Evolutionary conservation across 768 basidiomycete species (phyloP), one percentile per base, ranked within the genome.

Genomic region (Suillus fuscotomentosus): DNA sequence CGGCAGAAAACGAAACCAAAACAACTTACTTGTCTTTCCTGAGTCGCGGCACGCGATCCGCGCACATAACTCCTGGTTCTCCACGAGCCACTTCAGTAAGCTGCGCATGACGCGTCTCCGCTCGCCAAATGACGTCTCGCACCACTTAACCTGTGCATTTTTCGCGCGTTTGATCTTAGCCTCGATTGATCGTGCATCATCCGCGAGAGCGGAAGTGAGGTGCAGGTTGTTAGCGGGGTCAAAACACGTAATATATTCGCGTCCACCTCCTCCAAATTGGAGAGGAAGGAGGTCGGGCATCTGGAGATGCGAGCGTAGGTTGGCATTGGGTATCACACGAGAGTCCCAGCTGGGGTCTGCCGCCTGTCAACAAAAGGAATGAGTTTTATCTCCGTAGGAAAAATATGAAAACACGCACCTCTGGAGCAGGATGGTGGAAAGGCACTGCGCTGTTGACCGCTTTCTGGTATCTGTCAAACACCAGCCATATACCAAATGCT

Each of bases 41-140:
- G 94, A 94, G 76, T 99, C 97, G 39, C 97, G 83, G 73, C 93
- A 94, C 27, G 94, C 94, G 34, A 97, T 91, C 48, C 89, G 83
- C 39, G 94, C 94, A 67, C 95, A 93, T 27, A 80, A 77, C 61
- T 95, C 91, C 78, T 95, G 92, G 71, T 99, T 95, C 67, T 91
- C 88, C 41, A 98, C 88, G 6, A 97, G 81, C 97, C 97, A 99
- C 68, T 91, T 92, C 72, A 95, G 81, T 66, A 99, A 73, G 70
- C 92, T 96, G 59, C 93, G 81, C 71, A 99, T 80, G 48, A 99
- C 91, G 66, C 91, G 85, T 73, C 90, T 82, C 48, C 97, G 83
- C 69, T 96, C 86, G 1, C 83, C 81, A 73, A 95, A 98, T 0
- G 87, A 86, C 20, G 89, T 93, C 9, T 83, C 70, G 22, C 82